Percentiles rank a stretch among this genome's conserved stretches.
These are phyloP conservation scores for Coemansia sp. DNA, from an alignment of 192 early-diverging fungal genomes.

Conservation along the genomic window DNA sequence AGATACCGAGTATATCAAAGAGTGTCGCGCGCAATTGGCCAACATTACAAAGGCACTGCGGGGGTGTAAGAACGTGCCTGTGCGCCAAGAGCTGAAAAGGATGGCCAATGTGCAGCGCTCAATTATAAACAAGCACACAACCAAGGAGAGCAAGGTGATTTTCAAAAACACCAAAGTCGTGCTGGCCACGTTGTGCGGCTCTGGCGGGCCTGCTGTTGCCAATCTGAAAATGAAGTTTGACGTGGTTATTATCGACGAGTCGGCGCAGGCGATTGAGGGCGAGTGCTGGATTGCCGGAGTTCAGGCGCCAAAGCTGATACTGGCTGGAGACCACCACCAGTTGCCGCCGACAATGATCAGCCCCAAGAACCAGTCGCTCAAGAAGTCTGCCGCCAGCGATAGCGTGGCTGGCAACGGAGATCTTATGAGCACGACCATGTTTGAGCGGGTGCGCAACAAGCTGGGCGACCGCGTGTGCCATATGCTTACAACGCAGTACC, in stretches of 20 bases:
- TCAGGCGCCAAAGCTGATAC: conserved; percentile 67
- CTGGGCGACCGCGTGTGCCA: conserved; percentile 61
- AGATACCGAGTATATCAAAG: conserved; percentile 58
- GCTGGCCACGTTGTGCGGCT: conserved; percentile 74
- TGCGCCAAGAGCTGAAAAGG: conserved; percentile 49
- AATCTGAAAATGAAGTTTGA: conserved; percentile 59
- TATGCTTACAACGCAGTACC: conserved; percentile 81
- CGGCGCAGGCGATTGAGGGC: conserved; percentile 75
- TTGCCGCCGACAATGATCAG: conserved; percentile 74
- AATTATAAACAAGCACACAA: conserved; percentile 62
- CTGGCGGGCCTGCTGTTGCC: conserved; percentile 25
- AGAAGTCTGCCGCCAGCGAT: neutral
- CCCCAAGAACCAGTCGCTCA: conserved; percentile 3
- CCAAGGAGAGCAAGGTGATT: conserved; percentile 60
- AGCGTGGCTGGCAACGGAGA: neutral
- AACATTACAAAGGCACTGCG: conserved; percentile 60
- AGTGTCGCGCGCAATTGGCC: conserved; percentile 67
- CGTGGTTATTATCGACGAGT: conserved; percentile 86
- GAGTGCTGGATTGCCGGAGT: conserved; percentile 89
- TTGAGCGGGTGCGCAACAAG: conserved; percentile 69
- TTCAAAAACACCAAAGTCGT: conserved; percentile 60
- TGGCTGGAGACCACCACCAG: conserved; percentile 92
- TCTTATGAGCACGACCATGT: conserved; percentile 60
- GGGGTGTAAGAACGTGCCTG: conserved; percentile 19
- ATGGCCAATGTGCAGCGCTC: conserved; percentile 65